These are phyloP conservation scores for Chalciporus sphaerocephalus DNA, from an alignment of 768 basidiomycete species.

Conservation along the genomic window DNA sequence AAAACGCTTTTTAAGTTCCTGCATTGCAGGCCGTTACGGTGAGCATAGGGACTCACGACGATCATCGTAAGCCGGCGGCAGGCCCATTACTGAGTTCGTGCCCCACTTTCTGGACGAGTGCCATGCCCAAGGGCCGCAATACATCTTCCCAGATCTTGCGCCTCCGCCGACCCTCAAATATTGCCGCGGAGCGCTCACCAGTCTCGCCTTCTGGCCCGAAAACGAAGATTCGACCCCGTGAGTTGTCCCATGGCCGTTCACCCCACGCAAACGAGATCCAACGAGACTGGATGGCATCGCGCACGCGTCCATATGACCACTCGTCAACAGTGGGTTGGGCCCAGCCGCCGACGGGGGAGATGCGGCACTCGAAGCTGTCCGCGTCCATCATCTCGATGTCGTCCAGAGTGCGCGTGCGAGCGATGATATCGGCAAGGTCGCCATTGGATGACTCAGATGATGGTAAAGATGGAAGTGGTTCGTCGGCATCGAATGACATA, in stretches of 20 bases:
- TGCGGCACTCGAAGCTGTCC: conserved; percentile 16
- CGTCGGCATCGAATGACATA: conserved; percentile 33
- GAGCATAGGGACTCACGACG: not conserved
- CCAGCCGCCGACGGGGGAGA: conserved; percentile 42
- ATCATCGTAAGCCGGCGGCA: conserved; percentile 21
- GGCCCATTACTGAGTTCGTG: conserved; percentile 72
- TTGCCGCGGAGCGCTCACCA: conserved; percentile 60
- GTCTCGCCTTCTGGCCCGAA: conserved; percentile 82
- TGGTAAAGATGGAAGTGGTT: conserved; percentile 26
- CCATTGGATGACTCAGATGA: conserved; percentile 27
- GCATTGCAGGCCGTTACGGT: not conserved
- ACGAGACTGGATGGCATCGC: conserved; percentile 65
- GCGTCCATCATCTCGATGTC: conserved; percentile 27
- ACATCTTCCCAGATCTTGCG: conserved; percentile 58
- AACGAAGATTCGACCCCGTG: conserved; percentile 59
- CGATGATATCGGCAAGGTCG: conserved; percentile 15
- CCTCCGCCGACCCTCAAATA: conserved; percentile 65
- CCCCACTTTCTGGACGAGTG: conserved; percentile 68
- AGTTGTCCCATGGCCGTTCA: conserved; percentile 63
- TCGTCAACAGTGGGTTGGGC: conserved; percentile 55
- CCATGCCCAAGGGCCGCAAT: conserved; percentile 62
- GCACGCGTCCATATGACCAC: conserved; percentile 61
- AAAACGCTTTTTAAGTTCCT: conserved; percentile 9
- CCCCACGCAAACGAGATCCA: conserved; percentile 77
- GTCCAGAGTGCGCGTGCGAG: conserved; percentile 19